These are phyloP conservation scores for Globisporangium spinosum DNA, from an alignment of 352 stramenopile species.

Conservation along the genomic window DNA sequence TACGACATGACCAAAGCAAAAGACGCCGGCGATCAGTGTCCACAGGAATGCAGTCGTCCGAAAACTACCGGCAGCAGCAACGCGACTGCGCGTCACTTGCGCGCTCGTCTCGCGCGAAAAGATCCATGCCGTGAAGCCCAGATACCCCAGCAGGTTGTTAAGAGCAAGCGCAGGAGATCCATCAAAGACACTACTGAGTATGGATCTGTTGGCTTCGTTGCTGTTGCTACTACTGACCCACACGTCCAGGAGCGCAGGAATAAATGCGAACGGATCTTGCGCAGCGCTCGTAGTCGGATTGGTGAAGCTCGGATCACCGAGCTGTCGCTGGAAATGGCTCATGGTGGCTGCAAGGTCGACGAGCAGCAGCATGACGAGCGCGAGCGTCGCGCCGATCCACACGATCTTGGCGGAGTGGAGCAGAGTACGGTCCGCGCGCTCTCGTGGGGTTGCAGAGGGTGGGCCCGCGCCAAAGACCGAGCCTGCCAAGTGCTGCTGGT, in stretches of 20 bases:
- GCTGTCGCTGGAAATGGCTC: conserved; percentile 16
- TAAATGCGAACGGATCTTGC: conserved; percentile 33
- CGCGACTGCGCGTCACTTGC: neutral
- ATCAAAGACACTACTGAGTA: neutral
- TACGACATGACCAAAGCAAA: conserved; percentile 54
- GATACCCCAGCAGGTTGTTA: conserved; percentile 50
- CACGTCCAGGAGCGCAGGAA: conserved; percentile 14
- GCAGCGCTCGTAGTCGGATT: neutral
- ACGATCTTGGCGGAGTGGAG: conserved; percentile 24
- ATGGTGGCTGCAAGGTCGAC: conserved; percentile 55
- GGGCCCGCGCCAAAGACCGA: conserved; percentile 20
- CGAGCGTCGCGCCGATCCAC: conserved; percentile 46
- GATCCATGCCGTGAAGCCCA: conserved; percentile 52
- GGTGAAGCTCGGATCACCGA: neutral
- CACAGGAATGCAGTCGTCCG: neutral
- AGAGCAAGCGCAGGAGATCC: conserved; percentile 23
- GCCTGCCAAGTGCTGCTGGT: conserved; percentile 6
- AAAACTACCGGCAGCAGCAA: neutral
- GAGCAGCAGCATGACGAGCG: conserved; percentile 48
- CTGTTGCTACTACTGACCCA: neutral
- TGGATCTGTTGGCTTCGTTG: neutral
- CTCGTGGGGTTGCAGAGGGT: conserved; percentile 4
- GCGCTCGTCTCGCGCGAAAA: conserved; percentile 35
- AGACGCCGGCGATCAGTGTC: conserved; percentile 24
- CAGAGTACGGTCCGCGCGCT: neutral